Percentiles rank a stretch among this genome's conserved stretches.
phyloP scores from a whole-genome alignment of 2,329 filamentous ascomycete genomes.

The Neonectria punicea region DNA sequence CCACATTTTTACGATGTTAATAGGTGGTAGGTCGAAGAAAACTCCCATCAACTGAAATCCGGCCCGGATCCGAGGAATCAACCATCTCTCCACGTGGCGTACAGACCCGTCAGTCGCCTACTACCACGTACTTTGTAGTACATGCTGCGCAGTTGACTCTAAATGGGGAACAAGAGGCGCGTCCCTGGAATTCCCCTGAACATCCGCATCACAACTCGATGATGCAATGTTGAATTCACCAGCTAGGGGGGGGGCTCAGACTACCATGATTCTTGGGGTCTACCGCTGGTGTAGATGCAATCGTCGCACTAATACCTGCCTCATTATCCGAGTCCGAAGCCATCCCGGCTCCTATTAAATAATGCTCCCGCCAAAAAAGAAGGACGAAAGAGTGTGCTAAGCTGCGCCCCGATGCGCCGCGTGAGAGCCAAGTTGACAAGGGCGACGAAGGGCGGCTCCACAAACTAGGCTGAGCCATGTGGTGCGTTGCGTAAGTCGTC shows the following conservation, averaged over 20 bases:
- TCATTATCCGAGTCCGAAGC: background rate
- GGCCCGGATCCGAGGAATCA: background rate
- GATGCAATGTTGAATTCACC: background rate
- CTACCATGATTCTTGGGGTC: background rate
- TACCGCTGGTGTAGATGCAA: background rate
- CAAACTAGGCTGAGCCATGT: slow-evolving; percentile 30
- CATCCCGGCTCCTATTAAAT: background rate
- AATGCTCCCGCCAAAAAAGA: background rate
- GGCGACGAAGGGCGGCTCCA: slow-evolving; percentile 15
- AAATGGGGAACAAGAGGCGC: too few relatives aligned
- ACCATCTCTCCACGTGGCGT: background rate
- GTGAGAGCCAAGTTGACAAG: background rate
- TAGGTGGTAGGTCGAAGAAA: background rate
- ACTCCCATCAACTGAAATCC: background rate
- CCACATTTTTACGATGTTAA: background rate
- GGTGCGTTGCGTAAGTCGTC: slow-evolving; percentile 26
- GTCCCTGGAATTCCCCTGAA: background rate
- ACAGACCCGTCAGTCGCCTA: background rate
- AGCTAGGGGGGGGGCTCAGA: background rate
- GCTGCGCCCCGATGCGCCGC: background rate
- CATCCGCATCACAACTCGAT: background rate
- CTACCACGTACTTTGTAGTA: background rate
- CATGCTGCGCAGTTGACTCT: background rate
- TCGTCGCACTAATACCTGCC: background rate
- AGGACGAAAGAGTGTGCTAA: background rate